Evolutionary conservation across 2,329 filamentous ascomycete genomes (phyloP).

Genomic region (Hypoxylon sp.): DNA sequence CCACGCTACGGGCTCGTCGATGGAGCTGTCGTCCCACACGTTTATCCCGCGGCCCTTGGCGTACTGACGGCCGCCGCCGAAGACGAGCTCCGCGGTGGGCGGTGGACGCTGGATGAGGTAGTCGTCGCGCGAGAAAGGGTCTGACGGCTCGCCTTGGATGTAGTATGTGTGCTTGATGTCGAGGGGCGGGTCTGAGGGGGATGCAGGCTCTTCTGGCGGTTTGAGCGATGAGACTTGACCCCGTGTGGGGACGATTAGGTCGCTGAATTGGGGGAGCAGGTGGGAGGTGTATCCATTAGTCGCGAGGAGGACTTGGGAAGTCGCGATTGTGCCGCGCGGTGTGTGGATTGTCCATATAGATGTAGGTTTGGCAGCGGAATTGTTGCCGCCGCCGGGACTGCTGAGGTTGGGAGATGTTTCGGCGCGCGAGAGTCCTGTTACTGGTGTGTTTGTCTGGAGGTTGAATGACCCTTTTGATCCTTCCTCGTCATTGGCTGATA

Average conservation of each 20-base stretch:
- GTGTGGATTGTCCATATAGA: constrained; percentile 75
- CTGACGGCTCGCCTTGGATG: constrained; percentile 65
- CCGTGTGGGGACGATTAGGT: constrained; percentile 82
- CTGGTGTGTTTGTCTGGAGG: constrained; percentile 81
- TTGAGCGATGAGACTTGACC: constrained; percentile 79
- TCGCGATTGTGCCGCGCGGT: constrained; percentile 74
- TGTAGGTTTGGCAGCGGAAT: neutral
- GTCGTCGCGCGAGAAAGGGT: constrained; percentile 68
- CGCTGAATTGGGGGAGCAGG: constrained; percentile 77
- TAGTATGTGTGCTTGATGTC: constrained; percentile 73
- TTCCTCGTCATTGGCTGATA: constrained; percentile 52
- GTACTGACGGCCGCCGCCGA: constrained; percentile 77
- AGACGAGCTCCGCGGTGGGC: constrained; percentile 72
- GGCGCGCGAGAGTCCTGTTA: constrained; percentile 62
- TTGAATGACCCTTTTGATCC: constrained; percentile 67
- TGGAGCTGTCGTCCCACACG: constrained; percentile 70
- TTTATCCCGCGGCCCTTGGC: constrained; percentile 69
- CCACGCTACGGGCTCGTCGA: constrained; percentile 69
- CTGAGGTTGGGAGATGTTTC: constrained; percentile 41
- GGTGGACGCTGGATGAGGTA: constrained; percentile 81
- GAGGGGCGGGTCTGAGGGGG: constrained; percentile 48
- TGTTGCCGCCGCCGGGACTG: constrained; percentile 31
- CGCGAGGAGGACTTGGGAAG: constrained; percentile 78
- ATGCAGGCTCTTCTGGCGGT: constrained; percentile 63
- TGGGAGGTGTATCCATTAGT: constrained; percentile 89